These are phyloP conservation scores for Trebouxia sp. DNA, from an alignment of 139 green algal species.

Conservation along the genomic window DNA sequence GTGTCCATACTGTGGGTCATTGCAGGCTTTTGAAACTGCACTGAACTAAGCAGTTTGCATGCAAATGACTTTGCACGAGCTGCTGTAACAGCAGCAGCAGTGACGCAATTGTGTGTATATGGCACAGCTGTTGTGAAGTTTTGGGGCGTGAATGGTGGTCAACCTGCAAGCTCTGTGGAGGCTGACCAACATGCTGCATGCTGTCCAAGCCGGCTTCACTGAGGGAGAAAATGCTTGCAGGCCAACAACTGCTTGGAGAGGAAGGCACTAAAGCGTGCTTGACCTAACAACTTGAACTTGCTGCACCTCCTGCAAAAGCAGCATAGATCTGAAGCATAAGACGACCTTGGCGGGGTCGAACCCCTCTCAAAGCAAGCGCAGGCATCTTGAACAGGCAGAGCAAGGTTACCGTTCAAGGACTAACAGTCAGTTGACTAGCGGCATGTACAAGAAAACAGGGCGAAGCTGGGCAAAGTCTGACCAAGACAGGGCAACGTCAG, in stretches of 20 bases:
- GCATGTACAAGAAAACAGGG: background rate
- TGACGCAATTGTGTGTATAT: too few relatives aligned
- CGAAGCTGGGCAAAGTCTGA: background rate
- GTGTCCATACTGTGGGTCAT: too few relatives aligned
- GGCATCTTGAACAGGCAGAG: too few relatives aligned
- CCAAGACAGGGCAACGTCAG: background rate
- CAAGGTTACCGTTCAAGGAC: background rate
- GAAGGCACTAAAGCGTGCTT: background rate
- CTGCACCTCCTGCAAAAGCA: background rate
- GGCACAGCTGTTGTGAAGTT: too few relatives aligned
- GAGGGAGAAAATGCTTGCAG: background rate
- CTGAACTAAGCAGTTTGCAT: background rate
- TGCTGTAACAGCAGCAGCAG: too few relatives aligned
- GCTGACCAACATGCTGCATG: conserved; percentile 17
- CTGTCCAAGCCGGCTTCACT: background rate
- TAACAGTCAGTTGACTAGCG: background rate
- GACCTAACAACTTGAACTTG: background rate
- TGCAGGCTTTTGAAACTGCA: too few relatives aligned
- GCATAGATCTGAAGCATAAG: background rate
- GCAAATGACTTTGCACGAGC: too few relatives aligned
- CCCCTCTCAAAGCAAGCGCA: too few relatives aligned
- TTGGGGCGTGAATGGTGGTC: too few relatives aligned
- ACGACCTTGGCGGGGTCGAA: too few relatives aligned
- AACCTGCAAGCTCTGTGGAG: background rate
- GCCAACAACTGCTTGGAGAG: too few relatives aligned